phyloP scores from a whole-genome alignment of 345 rosid genomes.

The Xanthoceras sorbifolium region DNA sequence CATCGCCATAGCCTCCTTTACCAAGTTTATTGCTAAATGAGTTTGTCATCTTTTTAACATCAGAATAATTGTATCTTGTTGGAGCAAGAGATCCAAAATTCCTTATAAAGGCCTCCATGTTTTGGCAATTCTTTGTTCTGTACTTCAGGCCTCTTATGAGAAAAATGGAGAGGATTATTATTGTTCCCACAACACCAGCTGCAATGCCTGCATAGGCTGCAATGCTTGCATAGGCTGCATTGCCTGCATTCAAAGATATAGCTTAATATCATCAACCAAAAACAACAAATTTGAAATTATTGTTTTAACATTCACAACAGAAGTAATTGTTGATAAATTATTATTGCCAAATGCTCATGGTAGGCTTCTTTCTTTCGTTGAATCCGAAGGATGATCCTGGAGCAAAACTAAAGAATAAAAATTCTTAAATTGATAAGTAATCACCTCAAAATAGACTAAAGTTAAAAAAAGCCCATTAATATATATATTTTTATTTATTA shows the following conservation, averaged over 20 bases:
- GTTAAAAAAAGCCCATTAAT: no score
- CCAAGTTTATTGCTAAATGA: slow-evolving; percentile 35
- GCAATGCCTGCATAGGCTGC: background rate
- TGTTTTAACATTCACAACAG: no score
- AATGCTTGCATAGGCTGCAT: no score
- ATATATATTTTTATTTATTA: no score
- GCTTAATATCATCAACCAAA: background rate
- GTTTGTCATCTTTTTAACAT: slow-evolving; percentile 27
- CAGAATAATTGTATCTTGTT: slow-evolving; percentile 10
- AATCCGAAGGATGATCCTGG: slow-evolving; percentile 1
- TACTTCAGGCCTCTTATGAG: background rate
- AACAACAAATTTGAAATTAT: background rate
- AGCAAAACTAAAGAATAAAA: background rate
- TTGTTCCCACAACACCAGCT: background rate
- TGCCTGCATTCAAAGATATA: background rate
- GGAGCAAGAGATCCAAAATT: slow-evolving; percentile 1
- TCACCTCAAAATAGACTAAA: no score
- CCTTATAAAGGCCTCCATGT: slow-evolving; percentile 17
- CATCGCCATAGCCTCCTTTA: slow-evolving; percentile 41
- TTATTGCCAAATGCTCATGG: background rate
- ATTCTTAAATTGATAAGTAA: no score
- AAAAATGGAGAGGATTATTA: background rate
- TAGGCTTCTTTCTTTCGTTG: background rate
- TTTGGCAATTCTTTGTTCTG: background rate
- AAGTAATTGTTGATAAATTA: background rate